These are phyloP conservation scores for Oidium heveae DNA, from an alignment of 2,329 filamentous ascomycete species.

Conservation along the genomic window DNA sequence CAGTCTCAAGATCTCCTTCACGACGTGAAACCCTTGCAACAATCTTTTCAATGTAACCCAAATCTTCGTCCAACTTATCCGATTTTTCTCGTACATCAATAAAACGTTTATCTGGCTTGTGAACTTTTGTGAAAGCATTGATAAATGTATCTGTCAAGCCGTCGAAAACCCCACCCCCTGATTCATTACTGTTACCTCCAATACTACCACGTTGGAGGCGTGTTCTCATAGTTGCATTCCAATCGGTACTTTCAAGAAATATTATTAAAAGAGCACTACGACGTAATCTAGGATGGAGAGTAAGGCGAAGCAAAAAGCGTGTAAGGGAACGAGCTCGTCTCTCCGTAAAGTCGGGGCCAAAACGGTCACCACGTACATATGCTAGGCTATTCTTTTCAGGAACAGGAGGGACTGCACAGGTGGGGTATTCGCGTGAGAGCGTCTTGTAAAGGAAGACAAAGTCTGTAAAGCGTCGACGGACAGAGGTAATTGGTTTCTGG, in stretches of 20 bases:
- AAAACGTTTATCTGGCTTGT: constrained; percentile 86
- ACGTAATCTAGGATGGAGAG: constrained; percentile 71
- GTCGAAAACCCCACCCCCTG: constrained; percentile 57
- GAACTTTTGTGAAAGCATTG: constrained; percentile 88
- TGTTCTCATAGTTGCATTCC: constrained; percentile 85
- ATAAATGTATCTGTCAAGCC: constrained; percentile 90
- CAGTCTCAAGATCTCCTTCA: constrained; percentile 64
- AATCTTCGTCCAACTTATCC: constrained; percentile 82
- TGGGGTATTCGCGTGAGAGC: constrained; percentile 65
- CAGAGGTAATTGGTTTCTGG: constrained; percentile 50
- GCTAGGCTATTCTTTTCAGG: constrained; percentile 99
- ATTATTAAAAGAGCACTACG: constrained; percentile 59
- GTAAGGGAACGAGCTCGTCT: constrained; percentile 75
- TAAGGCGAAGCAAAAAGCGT: constrained; percentile 67
- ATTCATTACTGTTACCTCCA: constrained; percentile 18
- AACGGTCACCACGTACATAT: constrained; percentile 88
- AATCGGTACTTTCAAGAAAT: constrained; percentile 82
- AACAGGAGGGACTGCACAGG: constrained; percentile 76
- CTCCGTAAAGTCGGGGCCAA: constrained; percentile 75
- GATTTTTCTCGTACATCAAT: constrained; percentile 81
- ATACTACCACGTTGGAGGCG: constrained; percentile 39
- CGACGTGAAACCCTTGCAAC: constrained; percentile 70
- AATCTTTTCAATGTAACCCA: constrained; percentile 87
- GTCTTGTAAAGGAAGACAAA: constrained; percentile 93
- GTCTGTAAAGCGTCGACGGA: constrained; percentile 86